These are phyloP conservation scores for Nitzschia inconspicua DNA, from an alignment of 108 stramenopile genomes.

Conservation along the genomic window DNA sequence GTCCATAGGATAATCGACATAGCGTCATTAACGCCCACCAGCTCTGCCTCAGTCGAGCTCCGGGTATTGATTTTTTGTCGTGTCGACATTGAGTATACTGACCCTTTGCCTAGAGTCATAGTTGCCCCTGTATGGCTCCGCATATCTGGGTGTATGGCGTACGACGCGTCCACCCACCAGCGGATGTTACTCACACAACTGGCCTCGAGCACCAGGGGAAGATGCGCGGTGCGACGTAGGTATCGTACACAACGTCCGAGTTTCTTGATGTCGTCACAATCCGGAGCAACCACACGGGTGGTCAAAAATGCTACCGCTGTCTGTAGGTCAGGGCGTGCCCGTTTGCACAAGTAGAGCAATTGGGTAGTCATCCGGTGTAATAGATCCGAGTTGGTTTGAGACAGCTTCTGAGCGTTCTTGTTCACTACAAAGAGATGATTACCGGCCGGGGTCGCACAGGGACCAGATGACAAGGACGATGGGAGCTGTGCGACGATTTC, in stretches of 20 bases:
- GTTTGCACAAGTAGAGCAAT: conserved; percentile 28
- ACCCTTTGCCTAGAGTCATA: conserved; percentile 30
- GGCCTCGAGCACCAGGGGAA: conserved; percentile 16
- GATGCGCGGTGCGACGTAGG: conserved; percentile 21
- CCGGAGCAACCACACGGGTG: conserved; percentile 35
- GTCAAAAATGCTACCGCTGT: conserved; percentile 43
- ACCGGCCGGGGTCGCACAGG: conserved; percentile 26
- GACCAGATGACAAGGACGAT: background rate
- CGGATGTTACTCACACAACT: conserved; percentile 2
- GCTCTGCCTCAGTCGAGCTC: conserved; percentile 43
- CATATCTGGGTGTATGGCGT: conserved; percentile 29
- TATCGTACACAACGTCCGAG: conserved; percentile 36
- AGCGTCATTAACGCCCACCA: conserved; percentile 29
- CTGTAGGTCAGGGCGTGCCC: conserved; percentile 40
- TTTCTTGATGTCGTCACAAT: conserved; percentile 46
- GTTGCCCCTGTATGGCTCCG: conserved; percentile 35
- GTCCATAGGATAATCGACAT: conserved; percentile 41
- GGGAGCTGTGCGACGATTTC: conserved; percentile 3
- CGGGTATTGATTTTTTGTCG: conserved; percentile 43
- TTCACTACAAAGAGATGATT: conserved; percentile 30
- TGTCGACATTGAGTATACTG: background rate
- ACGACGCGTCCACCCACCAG: conserved; percentile 29
- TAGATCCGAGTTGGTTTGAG: background rate
- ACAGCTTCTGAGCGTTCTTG: background rate
- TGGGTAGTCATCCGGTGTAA: conserved; percentile 18